Evolutionary conservation across 1,284 basidiomycete genomes (phyloP).

Genomic region (Meripilus lineatus): DNA sequence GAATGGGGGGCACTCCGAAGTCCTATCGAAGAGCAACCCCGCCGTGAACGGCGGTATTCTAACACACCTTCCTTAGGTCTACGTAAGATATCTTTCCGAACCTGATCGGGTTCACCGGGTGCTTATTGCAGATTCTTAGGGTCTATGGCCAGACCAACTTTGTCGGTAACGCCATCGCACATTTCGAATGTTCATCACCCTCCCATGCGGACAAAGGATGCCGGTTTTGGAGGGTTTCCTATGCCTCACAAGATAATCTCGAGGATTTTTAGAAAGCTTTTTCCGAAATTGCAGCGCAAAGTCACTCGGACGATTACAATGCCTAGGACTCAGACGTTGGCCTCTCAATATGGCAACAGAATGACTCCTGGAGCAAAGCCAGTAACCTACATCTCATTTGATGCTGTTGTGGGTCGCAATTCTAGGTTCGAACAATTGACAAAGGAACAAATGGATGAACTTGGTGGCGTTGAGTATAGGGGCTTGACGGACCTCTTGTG

Average conservation of each 20-base stretch:
- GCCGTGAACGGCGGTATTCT: neutral
- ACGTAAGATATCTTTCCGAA: conserved; percentile 6
- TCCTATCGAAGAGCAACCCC: neutral
- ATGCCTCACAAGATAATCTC: conserved; percentile 65
- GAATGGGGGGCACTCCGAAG: conserved; percentile 35
- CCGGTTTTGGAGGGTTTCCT: conserved; percentile 85
- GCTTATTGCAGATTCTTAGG: conserved; percentile 10
- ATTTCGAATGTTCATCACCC: conserved; percentile 11
- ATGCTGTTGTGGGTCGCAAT: conserved; percentile 83
- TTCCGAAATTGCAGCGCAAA: conserved; percentile 24
- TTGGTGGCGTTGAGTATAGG: conserved; percentile 93
- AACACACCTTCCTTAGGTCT: conserved; percentile 2
- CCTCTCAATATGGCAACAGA: conserved; percentile 22
- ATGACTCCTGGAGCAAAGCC: conserved; percentile 38
- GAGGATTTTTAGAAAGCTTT: conserved; percentile 20
- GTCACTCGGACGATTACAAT: conserved; percentile 26
- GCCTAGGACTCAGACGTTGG: conserved; percentile 26
- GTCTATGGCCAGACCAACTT: conserved; percentile 18
- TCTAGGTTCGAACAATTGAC: conserved; percentile 82
- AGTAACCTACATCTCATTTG: conserved; percentile 86
- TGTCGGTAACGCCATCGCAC: conserved; percentile 17
- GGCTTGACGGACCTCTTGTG: conserved; percentile 77
- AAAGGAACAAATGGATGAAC: conserved; percentile 82
- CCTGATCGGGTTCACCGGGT: neutral
- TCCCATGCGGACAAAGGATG: conserved; percentile 32